Conservation (phyloP, 495 filamentous ascomycete genomes). For the Cudoniella acicularis region DNA sequence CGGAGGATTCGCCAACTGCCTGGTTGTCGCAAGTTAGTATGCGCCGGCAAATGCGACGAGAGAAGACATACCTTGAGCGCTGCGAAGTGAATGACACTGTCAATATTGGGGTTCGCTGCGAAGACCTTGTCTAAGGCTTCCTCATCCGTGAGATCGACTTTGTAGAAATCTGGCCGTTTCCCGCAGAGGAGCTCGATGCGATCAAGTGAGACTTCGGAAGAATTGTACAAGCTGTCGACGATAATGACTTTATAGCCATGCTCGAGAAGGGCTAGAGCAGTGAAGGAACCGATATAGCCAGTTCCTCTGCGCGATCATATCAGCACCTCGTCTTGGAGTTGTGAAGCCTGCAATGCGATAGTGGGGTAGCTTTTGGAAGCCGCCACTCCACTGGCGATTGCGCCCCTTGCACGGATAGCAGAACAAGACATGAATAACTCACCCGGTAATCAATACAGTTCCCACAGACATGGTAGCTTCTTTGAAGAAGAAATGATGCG, state of each 20-base stretch:
- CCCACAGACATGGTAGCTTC: conserved; percentile 70
- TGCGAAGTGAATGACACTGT: conserved; percentile 98
- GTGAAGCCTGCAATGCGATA: not conserved
- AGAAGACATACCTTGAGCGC: conserved; percentile 72
- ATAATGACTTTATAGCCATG: conserved; percentile 96
- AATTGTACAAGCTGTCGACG: conserved; percentile 94
- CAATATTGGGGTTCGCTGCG: conserved; percentile 82
- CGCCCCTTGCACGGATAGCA: not conserved
- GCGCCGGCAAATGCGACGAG: not conserved
- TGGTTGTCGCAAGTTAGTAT: conserved; percentile 32
- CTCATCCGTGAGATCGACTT: conserved; percentile 85
- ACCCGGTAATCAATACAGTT: conserved; percentile 91
- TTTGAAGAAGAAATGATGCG: not conserved
- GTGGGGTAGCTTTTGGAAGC: conserved; percentile 4
- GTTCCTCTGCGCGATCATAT: conserved; percentile 64
- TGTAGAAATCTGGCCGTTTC: conserved; percentile 80
- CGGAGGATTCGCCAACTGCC: conserved; percentile 94
- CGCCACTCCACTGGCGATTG: not conserved
- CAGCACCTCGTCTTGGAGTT: conserved; percentile 8
- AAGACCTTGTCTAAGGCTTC: conserved; percentile 83
- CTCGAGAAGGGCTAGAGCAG: conserved; percentile 82
- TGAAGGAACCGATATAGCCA: conserved; percentile 99
- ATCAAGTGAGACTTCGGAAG: conserved; percentile 80
- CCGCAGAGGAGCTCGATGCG: conserved; percentile 92
- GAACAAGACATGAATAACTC: conserved; percentile 35